Conservation (phyloP, 257 asterid genomes). For the Solanum paucissectum region DNA sequence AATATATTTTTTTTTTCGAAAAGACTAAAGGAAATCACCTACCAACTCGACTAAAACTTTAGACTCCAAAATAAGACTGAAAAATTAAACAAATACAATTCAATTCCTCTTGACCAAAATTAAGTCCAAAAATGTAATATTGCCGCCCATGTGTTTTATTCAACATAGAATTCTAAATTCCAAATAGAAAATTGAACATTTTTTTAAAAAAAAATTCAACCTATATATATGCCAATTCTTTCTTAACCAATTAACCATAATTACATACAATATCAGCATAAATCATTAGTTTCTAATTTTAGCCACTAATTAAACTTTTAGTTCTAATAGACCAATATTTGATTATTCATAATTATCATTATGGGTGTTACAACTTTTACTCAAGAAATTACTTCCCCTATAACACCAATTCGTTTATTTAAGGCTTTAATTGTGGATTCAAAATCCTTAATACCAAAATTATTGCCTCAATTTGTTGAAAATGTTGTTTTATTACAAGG, state of each 20-base stretch:
- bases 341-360: background rate
- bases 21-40: background rate
- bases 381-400: conserved; percentile 10
- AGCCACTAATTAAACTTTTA: background rate
- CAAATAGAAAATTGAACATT: background rate
- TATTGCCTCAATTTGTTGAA: conserved; percentile 27
- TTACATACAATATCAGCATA: background rate
- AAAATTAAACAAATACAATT: background rate
- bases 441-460: conserved; percentile 18
- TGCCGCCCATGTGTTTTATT: background rate
- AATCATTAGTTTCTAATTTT: background rate
- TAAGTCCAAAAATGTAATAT: background rate
- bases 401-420: background rate
- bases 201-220: too few relatives aligned
- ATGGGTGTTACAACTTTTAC: conserved; percentile 19
- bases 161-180: background rate
- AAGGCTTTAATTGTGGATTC: conserved; percentile 6
- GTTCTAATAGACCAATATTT: background rate
- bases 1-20: accelerated
- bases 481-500: background rate
- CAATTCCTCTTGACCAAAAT: background rate
- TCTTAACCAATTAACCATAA: background rate
- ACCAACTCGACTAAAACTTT: background rate
- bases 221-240: background rate
- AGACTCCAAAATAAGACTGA: background rate